These are phyloP conservation scores for Verticillium dahliae DNA, from an alignment of 2,329 filamentous ascomycete species.

Conservation along the genomic window DNA sequence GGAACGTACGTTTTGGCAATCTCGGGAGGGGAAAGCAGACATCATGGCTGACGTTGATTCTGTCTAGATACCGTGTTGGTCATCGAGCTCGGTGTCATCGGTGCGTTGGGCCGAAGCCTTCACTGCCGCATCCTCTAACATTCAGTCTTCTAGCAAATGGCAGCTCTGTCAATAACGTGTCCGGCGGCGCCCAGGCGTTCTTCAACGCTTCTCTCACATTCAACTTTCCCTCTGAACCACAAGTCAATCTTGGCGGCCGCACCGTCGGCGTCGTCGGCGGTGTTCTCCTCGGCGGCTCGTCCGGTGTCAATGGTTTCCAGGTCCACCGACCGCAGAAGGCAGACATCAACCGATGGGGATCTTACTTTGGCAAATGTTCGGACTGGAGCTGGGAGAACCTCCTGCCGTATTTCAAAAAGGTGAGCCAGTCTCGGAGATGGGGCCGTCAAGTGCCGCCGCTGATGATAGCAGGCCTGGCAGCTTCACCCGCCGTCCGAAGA, in stretches of 20 bases:
- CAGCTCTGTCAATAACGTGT: constrained; percentile 14
- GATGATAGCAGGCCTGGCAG: constrained; percentile 11
- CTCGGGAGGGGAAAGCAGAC: neutral
- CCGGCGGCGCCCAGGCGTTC: constrained; percentile 6
- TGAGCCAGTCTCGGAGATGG: neutral
- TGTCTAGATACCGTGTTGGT: constrained; percentile 11
- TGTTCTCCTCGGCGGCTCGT: constrained; percentile 19
- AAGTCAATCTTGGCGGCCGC: constrained; percentile 9
- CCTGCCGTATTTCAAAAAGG: constrained; percentile 21
- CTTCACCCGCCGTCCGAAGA: constrained; percentile 14
- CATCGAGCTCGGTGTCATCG: constrained; percentile 13
- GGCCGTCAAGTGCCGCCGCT: neutral
- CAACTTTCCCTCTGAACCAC: constrained; percentile 10
- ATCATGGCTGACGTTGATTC: neutral
- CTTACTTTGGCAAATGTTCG: constrained; percentile 12
- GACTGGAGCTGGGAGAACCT: constrained; percentile 20
- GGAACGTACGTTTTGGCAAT: constrained; percentile 4
- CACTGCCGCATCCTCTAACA: constrained; percentile 3
- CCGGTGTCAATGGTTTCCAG: constrained; percentile 19
- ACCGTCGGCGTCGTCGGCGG: constrained; percentile 13
- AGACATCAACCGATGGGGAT: constrained; percentile 20
- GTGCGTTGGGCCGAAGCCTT: constrained; percentile 6
- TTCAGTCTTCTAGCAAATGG: constrained; percentile 10
- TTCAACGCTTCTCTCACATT: constrained; percentile 2
- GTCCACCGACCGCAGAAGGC: constrained; percentile 18